Evolutionary conservation across 2,329 filamentous ascomycete species (phyloP), one percentile per base, ranked within the genome.

Genomic region (Colletotrichum sp.): DNA sequence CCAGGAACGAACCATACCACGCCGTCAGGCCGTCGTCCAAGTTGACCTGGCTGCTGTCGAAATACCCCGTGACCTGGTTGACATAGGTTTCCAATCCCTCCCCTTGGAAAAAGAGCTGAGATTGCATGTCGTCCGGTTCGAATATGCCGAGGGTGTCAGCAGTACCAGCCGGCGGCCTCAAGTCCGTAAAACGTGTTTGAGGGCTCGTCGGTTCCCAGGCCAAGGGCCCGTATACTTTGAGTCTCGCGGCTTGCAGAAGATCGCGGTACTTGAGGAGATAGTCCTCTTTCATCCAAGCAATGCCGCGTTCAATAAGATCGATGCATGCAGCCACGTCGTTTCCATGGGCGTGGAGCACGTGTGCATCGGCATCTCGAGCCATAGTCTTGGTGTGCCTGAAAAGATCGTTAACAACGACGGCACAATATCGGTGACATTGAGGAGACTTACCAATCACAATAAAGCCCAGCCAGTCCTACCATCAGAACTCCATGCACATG

Each of bases 361-460:
- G 36, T 10, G 63, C 28, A 13, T 76, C 64, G 9, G 64, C 43
- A n/a, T 34, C 58, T 14, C 55, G 59, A 2, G 24, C 13, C 36
- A 70, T 70, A 14, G 71, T 72, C 36, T 63, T 73, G 12, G 16
- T 48, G 26, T 75, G 36, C 73, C 73, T 75, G 26, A 8, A 48
- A 26, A 67, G 13, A 66, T 68, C 18, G 63, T 61, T 7, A 68
- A 43, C 28, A 43, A 30, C 18, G 21, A 16, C 26, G 34, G 12
- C 14, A 18, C 13, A 70, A 30, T 14, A n/a, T 26, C 26, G n/a
- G 21, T 14, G 16, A 30, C 16, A n/a, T 7, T n/a, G 18, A 21
- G 14, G 9, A 16, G 38, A 13, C 76, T 75, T 69, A 79, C 79
- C 79, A 80, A 48, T 80, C 78, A n/a, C 79, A 80, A 34, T 80